Evolutionary conservation across 345 rosid species (phyloP).

Genomic region (Lenwebbia sp.): DNA sequence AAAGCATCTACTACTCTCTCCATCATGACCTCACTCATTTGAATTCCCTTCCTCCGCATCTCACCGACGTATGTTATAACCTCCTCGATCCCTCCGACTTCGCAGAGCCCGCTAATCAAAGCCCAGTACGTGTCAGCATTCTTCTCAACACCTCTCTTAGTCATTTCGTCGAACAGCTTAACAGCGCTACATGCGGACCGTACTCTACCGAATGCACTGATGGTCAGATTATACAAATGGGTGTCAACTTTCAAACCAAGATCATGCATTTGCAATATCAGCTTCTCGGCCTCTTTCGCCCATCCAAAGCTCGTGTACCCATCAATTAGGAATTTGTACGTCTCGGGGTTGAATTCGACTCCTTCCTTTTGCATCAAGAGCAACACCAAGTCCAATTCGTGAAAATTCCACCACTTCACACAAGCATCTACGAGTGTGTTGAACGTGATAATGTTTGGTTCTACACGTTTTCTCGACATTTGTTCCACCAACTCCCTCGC

Average conservation of each 20-base stretch:
- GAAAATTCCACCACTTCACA: slow-evolving; percentile 44
- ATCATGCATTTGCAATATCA: slow-evolving; percentile 33
- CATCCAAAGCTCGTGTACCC: slow-evolving; percentile 39
- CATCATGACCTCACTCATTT: slow-evolving; percentile 23
- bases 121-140: slow-evolving; percentile 33
- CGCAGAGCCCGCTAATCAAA: slow-evolving; percentile 28
- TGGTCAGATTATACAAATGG: slow-evolving; percentile 32
- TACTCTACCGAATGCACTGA: slow-evolving; percentile 16
- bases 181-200: slow-evolving; percentile 23
- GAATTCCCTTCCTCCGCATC: slow-evolving; percentile 28
- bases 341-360: slow-evolving; percentile 13
- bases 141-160: slow-evolving; percentile 13
- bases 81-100: slow-evolving; percentile 20
- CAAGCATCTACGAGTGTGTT: slow-evolving; percentile 36
- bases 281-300: slow-evolving; percentile 31
- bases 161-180: slow-evolving; percentile 25
- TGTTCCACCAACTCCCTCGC: slow-evolving; percentile 35
- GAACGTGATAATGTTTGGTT: slow-evolving; percentile 31
- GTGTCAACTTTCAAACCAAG: slow-evolving; percentile 23
- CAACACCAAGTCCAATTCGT: slow-evolving; percentile 30
- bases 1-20: slow-evolving; percentile 17
- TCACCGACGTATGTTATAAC: slow-evolving; percentile 17
- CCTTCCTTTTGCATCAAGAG: slow-evolving; percentile 32
- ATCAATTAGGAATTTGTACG: slow-evolving; percentile 26
- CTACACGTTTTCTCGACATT: slow-evolving; percentile 16